Base-by-base conservation (phyloP, 768 basidiomycete species). In the Pisolithus albus region DNA sequence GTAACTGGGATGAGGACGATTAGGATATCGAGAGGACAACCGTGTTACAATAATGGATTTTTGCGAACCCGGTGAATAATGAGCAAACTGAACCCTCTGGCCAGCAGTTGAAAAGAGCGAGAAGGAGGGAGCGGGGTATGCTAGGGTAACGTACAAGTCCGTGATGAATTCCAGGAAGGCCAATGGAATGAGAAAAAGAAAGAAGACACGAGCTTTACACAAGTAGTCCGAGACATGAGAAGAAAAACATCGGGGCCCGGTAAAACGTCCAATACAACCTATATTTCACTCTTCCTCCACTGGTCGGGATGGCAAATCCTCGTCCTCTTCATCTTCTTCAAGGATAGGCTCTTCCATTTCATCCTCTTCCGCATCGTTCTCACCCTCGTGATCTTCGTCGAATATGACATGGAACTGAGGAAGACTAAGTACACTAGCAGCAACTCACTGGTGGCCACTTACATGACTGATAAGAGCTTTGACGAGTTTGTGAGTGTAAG, bases 1-100 rank as follows among this genome's bases (percentile, higher is more conserved):
- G 88, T 6, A 88, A 89, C 64, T 92, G 89, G 89, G 90, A 92
- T 57, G 85, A 84, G 23, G 88, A 65, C 30, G 64, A 91, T 65
- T 72, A 69, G 59, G 47, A 50, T 46, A 47, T 46, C 53, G 18
- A 54, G 28, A 32, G 49, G 37, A 53, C 50, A 32, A 34, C 55
- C 49, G 58, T 55, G 56, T 41, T 69, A 67, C 63, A 61, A 55
- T 65, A 61, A 61, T 63, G 52, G 34, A 13, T 34, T 34, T 57
- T 37, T 58, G 57, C 58, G 55, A 59, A 57, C 57, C 53, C 57
- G 58, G 58, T 58, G 36, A 59, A 53, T 53, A 50, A 44, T 48
- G 52, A 34, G 53, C 52, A 59, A 55, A 42, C 39, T 45, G 54
- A 30, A 45, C 21, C 2, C 30, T 19, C 42, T 18, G 40, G 15